Evolutionary conservation across 768 basidiomycete species (phyloP).

Genomic region (Saitozyma podzolica): DNA sequence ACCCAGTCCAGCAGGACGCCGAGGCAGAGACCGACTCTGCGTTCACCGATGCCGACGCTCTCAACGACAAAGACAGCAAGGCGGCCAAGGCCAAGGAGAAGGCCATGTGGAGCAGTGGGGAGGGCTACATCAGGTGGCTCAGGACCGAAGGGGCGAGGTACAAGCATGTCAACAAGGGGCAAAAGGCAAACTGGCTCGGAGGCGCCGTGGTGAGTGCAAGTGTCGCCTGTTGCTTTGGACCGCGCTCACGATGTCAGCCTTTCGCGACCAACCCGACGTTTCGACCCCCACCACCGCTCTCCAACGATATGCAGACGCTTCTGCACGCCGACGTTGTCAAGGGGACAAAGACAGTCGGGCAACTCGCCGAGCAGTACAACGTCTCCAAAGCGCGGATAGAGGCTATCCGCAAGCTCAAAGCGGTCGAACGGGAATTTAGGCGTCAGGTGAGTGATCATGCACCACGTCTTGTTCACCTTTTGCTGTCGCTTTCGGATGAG

Average conservation of each 20-base stretch:
- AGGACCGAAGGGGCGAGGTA: slow-evolving; percentile 7
- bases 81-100: slow-evolving; percentile 16
- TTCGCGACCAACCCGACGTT: slow-evolving; percentile 49
- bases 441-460: slow-evolving; percentile 39
- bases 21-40: neutral
- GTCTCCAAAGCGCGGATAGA: slow-evolving; percentile 49
- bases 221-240: neutral
- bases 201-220: slow-evolving; percentile 37
- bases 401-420: slow-evolving; percentile 46
- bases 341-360: slow-evolving; percentile 26
- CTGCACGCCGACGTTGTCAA: slow-evolving; percentile 33
- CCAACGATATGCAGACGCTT: slow-evolving; percentile 37
- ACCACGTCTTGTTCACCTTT: neutral
- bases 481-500: slow-evolving; percentile 41
- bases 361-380: slow-evolving; percentile 38
- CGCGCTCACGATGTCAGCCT: slow-evolving; percentile 29
- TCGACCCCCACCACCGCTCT: slow-evolving; percentile 49
- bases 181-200: slow-evolving; percentile 47
- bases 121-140: slow-evolving; percentile 13
- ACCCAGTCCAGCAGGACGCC: neutral
- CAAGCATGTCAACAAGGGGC: slow-evolving; percentile 13
- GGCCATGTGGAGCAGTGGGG: slow-evolving; percentile 2
- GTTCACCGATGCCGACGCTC: neutral
- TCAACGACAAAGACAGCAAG: slow-evolving; percentile 8
- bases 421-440: slow-evolving; percentile 41